Evolutionary conservation across 345 rosid species (phyloP).

Genomic region (Passiflora organensis): DNA sequence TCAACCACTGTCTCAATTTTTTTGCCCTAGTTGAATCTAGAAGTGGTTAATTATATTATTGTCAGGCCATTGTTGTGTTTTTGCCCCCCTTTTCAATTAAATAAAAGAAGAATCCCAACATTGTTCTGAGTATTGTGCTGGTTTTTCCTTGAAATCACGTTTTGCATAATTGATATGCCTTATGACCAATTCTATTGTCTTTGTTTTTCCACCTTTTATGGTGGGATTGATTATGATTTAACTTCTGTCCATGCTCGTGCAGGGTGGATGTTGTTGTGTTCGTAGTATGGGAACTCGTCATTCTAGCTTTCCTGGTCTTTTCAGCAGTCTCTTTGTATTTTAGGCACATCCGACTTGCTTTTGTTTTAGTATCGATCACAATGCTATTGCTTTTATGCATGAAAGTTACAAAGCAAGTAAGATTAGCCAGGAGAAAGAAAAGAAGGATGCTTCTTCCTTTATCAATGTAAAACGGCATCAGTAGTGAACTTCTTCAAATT

Average conservation of each 20-base stretch:
- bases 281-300: constrained; percentile 88
- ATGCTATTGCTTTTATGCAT: constrained; percentile 74
- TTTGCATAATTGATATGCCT: too few species aligned
- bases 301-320: constrained; percentile 82
- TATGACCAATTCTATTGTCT: too few species aligned
- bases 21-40: too few species aligned
- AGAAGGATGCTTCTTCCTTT: constrained; percentile 97
- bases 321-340: constrained; percentile 91
- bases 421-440: constrained; percentile 76
- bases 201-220: neutral
- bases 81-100: too few species aligned
- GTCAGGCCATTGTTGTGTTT: too few species aligned
- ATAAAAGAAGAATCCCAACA: too few species aligned
- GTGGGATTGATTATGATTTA: neutral
- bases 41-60: too few species aligned
- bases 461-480: constrained; percentile 52
- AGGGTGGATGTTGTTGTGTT: constrained; percentile 90
- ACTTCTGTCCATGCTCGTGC: constrained; percentile 24
- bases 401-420: constrained; percentile 81
- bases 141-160: too few species aligned
- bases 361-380: constrained; percentile 60
- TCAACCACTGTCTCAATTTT: too few species aligned
- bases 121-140: too few species aligned
- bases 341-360: constrained; percentile 61
- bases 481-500: constrained; percentile 4